phyloP scores from a whole-genome alignment of 208 protist genomes.

The Porcisia hertigi region DNA sequence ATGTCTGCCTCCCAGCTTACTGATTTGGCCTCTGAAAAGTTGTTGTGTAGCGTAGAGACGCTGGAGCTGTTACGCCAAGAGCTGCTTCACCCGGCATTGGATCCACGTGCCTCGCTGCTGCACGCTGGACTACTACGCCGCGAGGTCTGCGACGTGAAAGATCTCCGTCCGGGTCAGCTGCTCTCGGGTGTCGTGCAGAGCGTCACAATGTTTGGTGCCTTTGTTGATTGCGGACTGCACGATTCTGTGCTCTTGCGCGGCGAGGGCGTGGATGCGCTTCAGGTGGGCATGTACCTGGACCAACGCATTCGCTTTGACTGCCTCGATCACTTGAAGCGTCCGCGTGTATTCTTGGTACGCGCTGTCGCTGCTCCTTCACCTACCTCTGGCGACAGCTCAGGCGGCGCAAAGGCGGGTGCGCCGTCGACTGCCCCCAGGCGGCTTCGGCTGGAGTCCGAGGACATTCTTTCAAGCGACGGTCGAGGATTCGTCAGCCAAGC shows the following conservation, averaged over 20 bases:
- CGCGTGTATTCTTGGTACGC: conserved; percentile 40
- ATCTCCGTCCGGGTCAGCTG: conserved; percentile 52
- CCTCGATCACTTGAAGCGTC: conserved; percentile 61
- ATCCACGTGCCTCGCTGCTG: conserved; percentile 70
- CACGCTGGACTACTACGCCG: conserved; percentile 75
- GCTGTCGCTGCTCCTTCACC: background rate
- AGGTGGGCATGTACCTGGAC: conserved; percentile 53
- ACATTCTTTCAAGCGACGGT: conserved; percentile 28
- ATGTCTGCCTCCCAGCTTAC: conserved; percentile 22
- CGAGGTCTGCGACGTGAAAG: conserved; percentile 33
- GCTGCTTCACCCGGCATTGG: conserved; percentile 63
- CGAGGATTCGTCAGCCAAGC: background rate
- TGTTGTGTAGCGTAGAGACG: conserved; percentile 65
- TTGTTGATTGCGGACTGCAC: conserved; percentile 86
- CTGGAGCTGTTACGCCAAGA: conserved; percentile 60
- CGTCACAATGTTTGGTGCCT: conserved; percentile 84
- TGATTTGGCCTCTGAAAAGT: conserved; percentile 18
- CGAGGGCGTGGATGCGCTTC: conserved; percentile 48
- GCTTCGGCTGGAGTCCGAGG: conserved; percentile 55
- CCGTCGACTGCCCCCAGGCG: conserved; percentile 3
- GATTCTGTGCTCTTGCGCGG: conserved; percentile 69
- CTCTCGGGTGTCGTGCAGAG: conserved; percentile 68
- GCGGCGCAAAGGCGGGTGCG: background rate
- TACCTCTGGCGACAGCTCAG: background rate
- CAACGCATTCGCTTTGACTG: conserved; percentile 39